Percentiles rank a stretch among this genome's conserved stretches.
Evolutionary conservation across 768 basidiomycete species (phyloP).

Genomic region (Pleurotus salmoneostramineus): DNA sequence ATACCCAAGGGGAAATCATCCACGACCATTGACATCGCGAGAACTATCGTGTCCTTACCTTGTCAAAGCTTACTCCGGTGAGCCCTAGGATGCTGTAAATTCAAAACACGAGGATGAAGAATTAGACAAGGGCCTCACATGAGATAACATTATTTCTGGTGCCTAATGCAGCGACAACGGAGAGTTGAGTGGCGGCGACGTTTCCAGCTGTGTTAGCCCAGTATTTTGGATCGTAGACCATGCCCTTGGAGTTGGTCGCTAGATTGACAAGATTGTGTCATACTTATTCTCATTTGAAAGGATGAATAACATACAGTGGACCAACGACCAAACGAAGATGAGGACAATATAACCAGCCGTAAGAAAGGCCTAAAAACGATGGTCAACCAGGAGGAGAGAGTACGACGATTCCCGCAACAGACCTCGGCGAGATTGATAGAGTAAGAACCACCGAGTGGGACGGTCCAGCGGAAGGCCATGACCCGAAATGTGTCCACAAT

Average conservation of each 20-base stretch:
- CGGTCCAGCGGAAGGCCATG: conserved; percentile 30
- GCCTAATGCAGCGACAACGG: conserved; percentile 53
- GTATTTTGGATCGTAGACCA: conserved; percentile 30
- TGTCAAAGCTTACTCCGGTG: conserved; percentile 47
- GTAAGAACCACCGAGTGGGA: conserved; percentile 31
- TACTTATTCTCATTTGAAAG: background rate
- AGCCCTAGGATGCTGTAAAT: conserved; percentile 27
- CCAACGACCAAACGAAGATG: conserved; percentile 27
- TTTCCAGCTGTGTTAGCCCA: conserved; percentile 37
- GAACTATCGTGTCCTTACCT: conserved; percentile 18
- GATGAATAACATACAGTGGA: conserved; percentile 28
- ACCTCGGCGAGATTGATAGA: conserved; percentile 38
- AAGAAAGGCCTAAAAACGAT: conserved; percentile 21
- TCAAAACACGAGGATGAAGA: background rate
- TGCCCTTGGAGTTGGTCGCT: conserved; percentile 24
- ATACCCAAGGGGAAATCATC: background rate
- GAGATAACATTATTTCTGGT: conserved; percentile 56
- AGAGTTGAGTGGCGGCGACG: conserved; percentile 45
- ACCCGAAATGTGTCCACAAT: conserved; percentile 28
- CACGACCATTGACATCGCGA: background rate
- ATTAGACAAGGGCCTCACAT: conserved; percentile 15
- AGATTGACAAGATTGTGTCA: background rate
- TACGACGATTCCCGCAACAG: background rate
- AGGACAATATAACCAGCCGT: conserved; percentile 27
- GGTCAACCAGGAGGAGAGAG: background rate